Base-by-base conservation (phyloP, 1,284 basidiomycete genomes). In the Fomitopsis pinicola region DNA sequence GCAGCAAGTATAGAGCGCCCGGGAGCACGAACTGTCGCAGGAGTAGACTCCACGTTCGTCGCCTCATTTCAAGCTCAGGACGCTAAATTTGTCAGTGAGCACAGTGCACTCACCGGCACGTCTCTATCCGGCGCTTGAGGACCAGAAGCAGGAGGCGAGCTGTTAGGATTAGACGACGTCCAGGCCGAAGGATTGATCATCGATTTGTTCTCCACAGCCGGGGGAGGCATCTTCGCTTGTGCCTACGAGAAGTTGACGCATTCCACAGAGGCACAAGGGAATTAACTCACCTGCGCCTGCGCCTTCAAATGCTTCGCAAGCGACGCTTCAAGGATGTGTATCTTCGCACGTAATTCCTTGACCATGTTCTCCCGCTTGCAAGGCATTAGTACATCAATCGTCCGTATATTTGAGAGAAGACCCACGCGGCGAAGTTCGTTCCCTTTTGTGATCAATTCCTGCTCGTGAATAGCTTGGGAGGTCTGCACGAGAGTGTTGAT, bases 391-490 rank as follows among this genome's bases (percentile, higher is more conserved):
- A 19, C 14, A 17, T 30, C 33, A 26, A 17, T 5, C 12, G 53
- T 2, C 33, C 42, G 0, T 38, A 59, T 38, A 48, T 15, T 8
- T 9, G 30, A 33, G 59, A 33, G 19, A 2, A 26, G 14, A 67
- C 69, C 42, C 42, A 77, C 77, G 59, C 73, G 71, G 61, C 75
- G 69, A 3, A 79, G 65, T 48, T 79, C 77, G 59, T 79, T 79
- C 22, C 73, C 71, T 50, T 75, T 77, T 17, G 72, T 68, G 8
- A 76, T 68, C 9, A 78, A 60, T 56, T 75, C 71, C 59, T 76
- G 74, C 58, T 78, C 75, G 55, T 77, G 71, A 9, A 72, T 69
- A 2, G 71, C 60, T 58, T 75, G 72, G 2, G 73, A 71, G 3
- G 73, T 74, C 33, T 71, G 68, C 8, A 73, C 61, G 3, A 78